These are phyloP conservation scores for Melastoma malabathricum DNA, from an alignment of 345 rosid species.

Conservation along the genomic window DNA sequence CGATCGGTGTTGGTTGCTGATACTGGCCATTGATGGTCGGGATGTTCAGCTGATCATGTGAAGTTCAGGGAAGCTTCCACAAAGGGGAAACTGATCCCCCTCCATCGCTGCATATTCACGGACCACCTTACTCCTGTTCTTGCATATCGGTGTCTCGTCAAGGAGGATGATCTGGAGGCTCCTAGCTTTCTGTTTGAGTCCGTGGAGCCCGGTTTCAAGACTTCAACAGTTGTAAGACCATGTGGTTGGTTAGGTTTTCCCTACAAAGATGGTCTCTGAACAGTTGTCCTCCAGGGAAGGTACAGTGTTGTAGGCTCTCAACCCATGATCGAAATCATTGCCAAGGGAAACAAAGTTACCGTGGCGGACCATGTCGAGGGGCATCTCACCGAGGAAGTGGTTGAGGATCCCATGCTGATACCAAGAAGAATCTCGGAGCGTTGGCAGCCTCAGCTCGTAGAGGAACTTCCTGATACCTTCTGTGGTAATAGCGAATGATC, in stretches of 20 bases:
- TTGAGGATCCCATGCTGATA: constrained; percentile 67
- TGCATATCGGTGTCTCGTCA: constrained; percentile 83
- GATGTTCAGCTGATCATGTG: constrained; percentile 27
- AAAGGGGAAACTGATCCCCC: constrained; percentile 53
- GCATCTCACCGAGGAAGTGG: constrained; percentile 38
- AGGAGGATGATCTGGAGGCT: constrained; percentile 69
- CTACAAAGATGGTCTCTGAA: constrained; percentile 1
- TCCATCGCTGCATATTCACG: constrained; percentile 57
- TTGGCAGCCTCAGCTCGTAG: constrained; percentile 67
- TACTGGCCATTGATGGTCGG: neutral
- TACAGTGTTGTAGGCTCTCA: constrained; percentile 81
- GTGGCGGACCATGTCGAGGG: constrained; percentile 58
- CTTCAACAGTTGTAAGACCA: constrained; percentile 46
- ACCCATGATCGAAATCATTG: constrained; percentile 64
- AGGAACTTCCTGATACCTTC: constrained; percentile 72
- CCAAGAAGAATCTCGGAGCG: constrained; percentile 49
- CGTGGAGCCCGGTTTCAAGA: constrained; percentile 50
- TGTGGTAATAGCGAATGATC: constrained; percentile 15
- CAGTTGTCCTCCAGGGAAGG: constrained; percentile 38
- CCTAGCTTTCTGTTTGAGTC: constrained; percentile 89
- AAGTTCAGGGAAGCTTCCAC: constrained; percentile 49
- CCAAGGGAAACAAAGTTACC: constrained; percentile 56
- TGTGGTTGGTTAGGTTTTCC: constrained; percentile 1
- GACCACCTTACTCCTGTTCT: constrained; percentile 84
- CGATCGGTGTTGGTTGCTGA: too few relatives aligned